Evolutionary conservation across 2,329 filamentous ascomycete species (phyloP).

Genomic region (Aspergillus ruber): DNA sequence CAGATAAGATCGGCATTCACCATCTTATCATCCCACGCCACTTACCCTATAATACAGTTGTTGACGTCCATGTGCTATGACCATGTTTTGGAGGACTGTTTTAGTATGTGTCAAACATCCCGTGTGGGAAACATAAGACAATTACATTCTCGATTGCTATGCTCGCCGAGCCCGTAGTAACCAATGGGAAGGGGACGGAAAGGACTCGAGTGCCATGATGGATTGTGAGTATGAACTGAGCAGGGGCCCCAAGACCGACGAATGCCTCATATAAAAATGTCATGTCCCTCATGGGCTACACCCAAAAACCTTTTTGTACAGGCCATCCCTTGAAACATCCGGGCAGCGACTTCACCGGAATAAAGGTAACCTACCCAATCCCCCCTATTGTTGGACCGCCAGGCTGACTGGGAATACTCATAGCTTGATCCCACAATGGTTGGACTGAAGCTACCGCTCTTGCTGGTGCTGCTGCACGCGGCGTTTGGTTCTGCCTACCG

Average conservation of each 20-base stretch:
- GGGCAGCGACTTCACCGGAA: not conserved
- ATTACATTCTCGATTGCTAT: too few species aligned
- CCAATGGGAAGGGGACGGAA: not conserved
- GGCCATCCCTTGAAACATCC: not conserved
- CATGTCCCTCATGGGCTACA: not conserved
- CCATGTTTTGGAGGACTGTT: too few species aligned
- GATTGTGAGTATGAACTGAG: not conserved
- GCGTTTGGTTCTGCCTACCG: conserved; percentile 6
- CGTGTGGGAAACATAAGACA: too few species aligned
- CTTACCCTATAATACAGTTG: too few species aligned
- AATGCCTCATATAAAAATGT: not conserved
- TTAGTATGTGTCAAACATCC: too few species aligned
- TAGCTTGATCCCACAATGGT: not conserved
- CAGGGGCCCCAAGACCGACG: not conserved
- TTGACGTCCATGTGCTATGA: too few species aligned
- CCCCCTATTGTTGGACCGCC: not conserved
- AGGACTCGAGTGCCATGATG: not conserved
- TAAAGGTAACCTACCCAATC: not conserved
- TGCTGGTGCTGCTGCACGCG: conserved; percentile 6
- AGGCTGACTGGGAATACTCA: not conserved
- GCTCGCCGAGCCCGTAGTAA: too few species aligned
- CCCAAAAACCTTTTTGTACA: not conserved
- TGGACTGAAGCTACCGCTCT: conserved; percentile 3
- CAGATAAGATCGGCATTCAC: too few species aligned
- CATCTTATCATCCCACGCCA: too few species aligned